Conservation (phyloP, 164 flowering plant species). For the Protea cynaroides region DNA sequence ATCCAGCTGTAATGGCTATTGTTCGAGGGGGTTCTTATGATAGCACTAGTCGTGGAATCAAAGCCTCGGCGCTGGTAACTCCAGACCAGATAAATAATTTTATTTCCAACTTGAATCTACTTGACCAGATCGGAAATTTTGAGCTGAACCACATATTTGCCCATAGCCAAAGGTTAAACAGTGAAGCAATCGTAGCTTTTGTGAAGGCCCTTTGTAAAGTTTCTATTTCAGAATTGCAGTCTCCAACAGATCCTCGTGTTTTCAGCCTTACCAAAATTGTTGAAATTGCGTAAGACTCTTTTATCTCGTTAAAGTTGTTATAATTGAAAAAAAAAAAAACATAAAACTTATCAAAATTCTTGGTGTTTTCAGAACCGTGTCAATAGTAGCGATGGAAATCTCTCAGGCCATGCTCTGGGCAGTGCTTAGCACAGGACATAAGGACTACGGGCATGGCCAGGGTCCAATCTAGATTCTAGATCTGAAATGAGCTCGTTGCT, state of each 20-base stretch:
- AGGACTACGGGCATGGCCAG: too few species aligned
- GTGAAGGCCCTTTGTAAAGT: slow-evolving; percentile 96
- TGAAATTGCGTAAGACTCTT: slow-evolving; percentile 84
- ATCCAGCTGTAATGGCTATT: slow-evolving; percentile 87
- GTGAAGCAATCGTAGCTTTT: slow-evolving; percentile 95
- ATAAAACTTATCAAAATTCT: too few species aligned
- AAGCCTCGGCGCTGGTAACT: slow-evolving; percentile 56
- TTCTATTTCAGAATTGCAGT: slow-evolving; percentile 89
- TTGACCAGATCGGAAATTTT: slow-evolving; percentile 91
- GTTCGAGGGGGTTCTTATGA: slow-evolving; percentile 99
- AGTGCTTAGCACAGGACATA: too few species aligned
- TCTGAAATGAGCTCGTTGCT: too few species aligned
- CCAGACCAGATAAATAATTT: slow-evolving; percentile 85
- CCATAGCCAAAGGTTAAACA: slow-evolving; percentile 92
- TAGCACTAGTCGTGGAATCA: slow-evolving; percentile 56
- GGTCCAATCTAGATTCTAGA: too few species aligned
- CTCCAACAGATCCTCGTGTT: slow-evolving; percentile 97
- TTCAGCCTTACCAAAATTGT: slow-evolving; percentile 97
- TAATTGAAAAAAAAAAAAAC: too few species aligned
- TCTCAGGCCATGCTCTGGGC: too few species aligned
- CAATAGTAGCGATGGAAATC: too few species aligned
- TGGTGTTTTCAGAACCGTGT: too few species aligned
- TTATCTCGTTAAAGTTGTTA: neutral
- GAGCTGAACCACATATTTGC: slow-evolving; percentile 97
- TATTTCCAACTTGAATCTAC: slow-evolving; percentile 85